phyloP scores from a whole-genome alignment of 805 yeast genomes.

The Hemisphaericaspora nanyangensis region DNA sequence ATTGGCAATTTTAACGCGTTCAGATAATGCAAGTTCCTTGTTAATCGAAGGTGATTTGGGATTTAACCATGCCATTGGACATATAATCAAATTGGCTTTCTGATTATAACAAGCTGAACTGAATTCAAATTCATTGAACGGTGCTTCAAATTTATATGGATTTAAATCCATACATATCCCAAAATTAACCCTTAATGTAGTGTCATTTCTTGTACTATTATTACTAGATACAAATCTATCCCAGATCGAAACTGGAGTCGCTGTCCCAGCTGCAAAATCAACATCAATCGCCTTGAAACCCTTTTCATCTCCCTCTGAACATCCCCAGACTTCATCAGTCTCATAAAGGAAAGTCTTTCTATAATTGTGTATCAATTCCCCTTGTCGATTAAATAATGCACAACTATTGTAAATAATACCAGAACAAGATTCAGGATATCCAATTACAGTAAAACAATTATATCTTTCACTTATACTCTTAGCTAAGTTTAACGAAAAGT shows the following conservation, averaged over 20 bases:
- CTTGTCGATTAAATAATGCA: constrained; percentile 55
- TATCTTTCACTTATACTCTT: constrained; percentile 43
- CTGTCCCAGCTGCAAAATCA: constrained; percentile 7
- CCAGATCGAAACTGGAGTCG: not conserved
- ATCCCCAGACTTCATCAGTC: constrained; percentile 80
- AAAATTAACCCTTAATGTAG: constrained; percentile 40
- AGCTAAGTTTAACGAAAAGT: constrained; percentile 51
- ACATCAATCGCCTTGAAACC: constrained; percentile 54
- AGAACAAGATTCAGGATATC: constrained; percentile 65
- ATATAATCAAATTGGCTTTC: constrained; percentile 52
- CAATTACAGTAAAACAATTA: constrained; percentile 67
- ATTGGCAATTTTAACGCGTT: constrained; percentile 2
- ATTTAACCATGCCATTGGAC: constrained; percentile 87
- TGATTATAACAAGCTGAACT: constrained; percentile 48
- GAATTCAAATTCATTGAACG: constrained; percentile 73
- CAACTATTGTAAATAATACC: constrained; percentile 65
- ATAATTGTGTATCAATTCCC: constrained; percentile 60
- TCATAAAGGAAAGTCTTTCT: constrained; percentile 73
- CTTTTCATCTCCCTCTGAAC: constrained; percentile 55
- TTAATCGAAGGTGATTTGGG: constrained; percentile 42
- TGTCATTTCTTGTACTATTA: not conserved
- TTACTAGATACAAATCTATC: not conserved
- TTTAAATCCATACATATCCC: constrained; percentile 96
- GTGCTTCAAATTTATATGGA: constrained; percentile 80
- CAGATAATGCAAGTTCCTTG: constrained; percentile 7